These are phyloP conservation scores for Periconia sp. DNA, from an alignment of 2,329 filamentous ascomycete genomes.

Conservation along the genomic window DNA sequence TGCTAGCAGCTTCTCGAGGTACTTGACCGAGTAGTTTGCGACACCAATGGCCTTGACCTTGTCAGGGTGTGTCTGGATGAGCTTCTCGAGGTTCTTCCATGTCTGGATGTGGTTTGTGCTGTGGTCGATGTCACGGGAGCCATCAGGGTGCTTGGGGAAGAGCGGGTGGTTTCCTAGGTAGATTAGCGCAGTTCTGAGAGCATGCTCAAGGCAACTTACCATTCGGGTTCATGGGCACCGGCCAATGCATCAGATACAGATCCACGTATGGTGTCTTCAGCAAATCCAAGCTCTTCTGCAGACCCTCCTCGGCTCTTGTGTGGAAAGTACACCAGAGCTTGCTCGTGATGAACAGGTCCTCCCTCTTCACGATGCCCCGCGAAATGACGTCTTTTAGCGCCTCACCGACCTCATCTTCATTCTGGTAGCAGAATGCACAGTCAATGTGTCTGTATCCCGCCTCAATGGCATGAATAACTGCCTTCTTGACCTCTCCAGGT, in stretches of 20 bases:
- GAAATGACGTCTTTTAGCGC: constrained; percentile 76
- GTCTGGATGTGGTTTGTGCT: constrained; percentile 75
- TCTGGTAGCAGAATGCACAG: constrained; percentile 77
- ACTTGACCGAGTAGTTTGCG: constrained; percentile 56
- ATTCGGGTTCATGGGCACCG: constrained; percentile 78
- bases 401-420: constrained; percentile 82
- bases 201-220: constrained; percentile 49
- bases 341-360: constrained; percentile 82
- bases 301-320: constrained; percentile 69
- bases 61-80: constrained; percentile 53
- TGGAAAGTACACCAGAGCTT: constrained; percentile 88
- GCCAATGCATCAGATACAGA: constrained; percentile 84
- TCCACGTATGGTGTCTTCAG: constrained; percentile 83
- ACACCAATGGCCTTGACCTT: constrained; percentile 59
- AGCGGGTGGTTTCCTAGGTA: constrained; percentile 69
- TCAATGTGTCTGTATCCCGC: constrained; percentile 66
- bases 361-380: constrained; percentile 71
- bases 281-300: constrained; percentile 75
- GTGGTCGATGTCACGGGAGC: constrained; percentile 73
- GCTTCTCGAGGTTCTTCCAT: constrained; percentile 77
- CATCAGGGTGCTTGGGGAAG: constrained; percentile 77
- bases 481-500: constrained; percentile 55
- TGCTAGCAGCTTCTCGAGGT: constrained; percentile 57
- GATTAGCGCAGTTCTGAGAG: constrained; percentile 3
- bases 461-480: constrained; percentile 56